Base-by-base conservation (phyloP, 495 filamentous ascomycete species). In the Trichocladium antarcticum region DNA sequence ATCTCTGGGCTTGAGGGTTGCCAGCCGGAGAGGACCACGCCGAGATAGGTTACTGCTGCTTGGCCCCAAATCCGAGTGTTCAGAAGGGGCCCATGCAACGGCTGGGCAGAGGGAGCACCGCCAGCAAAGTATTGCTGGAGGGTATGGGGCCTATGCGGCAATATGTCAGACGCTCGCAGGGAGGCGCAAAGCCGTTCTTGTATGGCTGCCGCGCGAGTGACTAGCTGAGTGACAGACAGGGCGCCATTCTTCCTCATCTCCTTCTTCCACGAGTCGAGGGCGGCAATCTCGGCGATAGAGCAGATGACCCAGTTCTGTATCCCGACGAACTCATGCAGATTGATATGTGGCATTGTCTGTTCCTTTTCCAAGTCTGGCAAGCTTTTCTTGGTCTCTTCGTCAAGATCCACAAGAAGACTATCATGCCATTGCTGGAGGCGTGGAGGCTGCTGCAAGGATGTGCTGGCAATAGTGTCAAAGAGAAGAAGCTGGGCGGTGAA, bases 191-290 rank as follows among this genome's bases (percentile, higher is more conserved):
- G 53, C 6, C 55, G 28, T 0, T 58, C 29, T 47, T 73, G 68
- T 46, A 77, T 74, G 6, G 37, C 32, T 9, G 60, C 43, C 5
- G 69, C 73, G 28, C 68, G 68, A 5, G 48, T 38, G 14, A 74
- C 68, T 12, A 77, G 66, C 49, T 74, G 63, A 24, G 69, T 62
- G 8, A 74, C 50, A 43, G 71, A 63, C 8, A 78, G 66, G 12
- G 61, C 67, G 6, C 72, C 71, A 21, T 44, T 55, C 34, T 43
- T 55, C 45, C 65, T 73, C 27, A 57, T 57, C 52, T 61, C 56
- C 51, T 73, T 68, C 55, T 78, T 77, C 72, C 73, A 75, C 2
- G 64, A 61, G 49, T 74, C 70, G 12, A 78, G 68, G 5, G 59
- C 58, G 20, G 73, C 55, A n/a, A 75, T 73, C 59, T 74, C 65